Base-by-base conservation (phyloP, 257 asterid species). In the Ballota nigra region DNA sequence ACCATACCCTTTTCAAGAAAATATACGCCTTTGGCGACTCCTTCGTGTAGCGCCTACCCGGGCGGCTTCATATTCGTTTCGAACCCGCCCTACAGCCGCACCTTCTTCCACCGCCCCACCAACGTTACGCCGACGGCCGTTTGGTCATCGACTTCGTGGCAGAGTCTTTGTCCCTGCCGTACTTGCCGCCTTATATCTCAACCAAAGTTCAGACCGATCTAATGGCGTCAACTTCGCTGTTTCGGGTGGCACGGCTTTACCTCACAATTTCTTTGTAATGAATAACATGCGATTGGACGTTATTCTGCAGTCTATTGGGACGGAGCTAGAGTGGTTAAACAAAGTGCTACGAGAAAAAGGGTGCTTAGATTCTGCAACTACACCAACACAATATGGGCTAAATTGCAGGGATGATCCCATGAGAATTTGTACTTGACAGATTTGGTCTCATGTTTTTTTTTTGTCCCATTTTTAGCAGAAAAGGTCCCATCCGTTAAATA, bases 81-180 rank as follows among this genome's bases (percentile, higher is more conserved):
- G 9, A 85, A 66, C 74, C 90, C 78, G 0, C 98, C 98, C 1
- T 92, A 92, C 62, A 97, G 98, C 10, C 36, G 76, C 58, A 92
- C 98, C 0, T 92, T 78, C 87, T 92, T 90, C 80, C 95, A 82
- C 86, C 95, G 36, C 72, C 95, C 93, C 70, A 92, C 98, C 18
- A 88, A 92, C 81, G 98, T 33, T 92, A 90, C 82, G 86, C 97
- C 4, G 97, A 92, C 49, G 97, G 98, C 51, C 89, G 98, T 43
- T 79, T 92, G 3, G 88, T 86, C 19, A 88, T 92, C 72, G 98
- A 92, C 80, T 92, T 92, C 74, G 81, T 83, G 0, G 71, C 97
- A 0, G 78, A 82, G 43, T 43, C 87, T 2, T 70, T 92, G 3
- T 84, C 90, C 8, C 73, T 90, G 68, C 97, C 96, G 0, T 83